A percentile compares a stretch with the other conserved stretches of the same genome.
Evolutionary conservation across 495 filamentous ascomycete species (phyloP).

Genomic region (Aspergillus biplanus): DNA sequence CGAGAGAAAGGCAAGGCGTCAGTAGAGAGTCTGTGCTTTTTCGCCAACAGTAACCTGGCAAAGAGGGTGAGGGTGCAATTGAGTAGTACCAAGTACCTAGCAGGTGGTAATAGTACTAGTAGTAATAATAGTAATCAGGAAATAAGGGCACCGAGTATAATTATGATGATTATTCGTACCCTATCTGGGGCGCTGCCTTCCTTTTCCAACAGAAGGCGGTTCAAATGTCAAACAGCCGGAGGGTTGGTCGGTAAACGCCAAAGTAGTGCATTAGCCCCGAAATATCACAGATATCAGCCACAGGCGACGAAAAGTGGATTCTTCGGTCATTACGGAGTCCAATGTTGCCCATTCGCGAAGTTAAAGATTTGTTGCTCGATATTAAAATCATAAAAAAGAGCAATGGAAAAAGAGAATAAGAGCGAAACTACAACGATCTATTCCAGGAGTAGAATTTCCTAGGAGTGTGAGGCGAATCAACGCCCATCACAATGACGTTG

Average conservation of each 20-base stretch:
- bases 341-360: no score
- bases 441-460: conserved; percentile 10
- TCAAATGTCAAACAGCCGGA: conserved; percentile 8
- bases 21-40: conserved; percentile 23
- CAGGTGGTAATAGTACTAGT: no score
- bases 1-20: conserved; percentile 26
- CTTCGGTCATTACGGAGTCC: conserved; percentile 3
- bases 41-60: conserved; percentile 31
- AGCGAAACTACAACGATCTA: conserved; percentile 10
- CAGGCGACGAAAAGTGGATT: conserved; percentile 22
- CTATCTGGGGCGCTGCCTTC: conserved; percentile 3
- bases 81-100: background rate
- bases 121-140: no score
- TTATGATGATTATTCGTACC: conserved; percentile 16
- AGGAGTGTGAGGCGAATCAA: conserved; percentile 4
- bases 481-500: conserved; percentile 2
- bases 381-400: background rate
- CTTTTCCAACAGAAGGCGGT: background rate
- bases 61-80: conserved; percentile 10
- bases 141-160: background rate
- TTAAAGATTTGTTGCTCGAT: no score
- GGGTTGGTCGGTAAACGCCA: conserved; percentile 5
- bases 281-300: conserved; percentile 25
- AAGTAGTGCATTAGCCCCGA: conserved; percentile 11
- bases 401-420: background rate